These are phyloP conservation scores for Penicillium sp. DNA, from an alignment of 2,329 filamentous ascomycete genomes.

Conservation along the genomic window DNA sequence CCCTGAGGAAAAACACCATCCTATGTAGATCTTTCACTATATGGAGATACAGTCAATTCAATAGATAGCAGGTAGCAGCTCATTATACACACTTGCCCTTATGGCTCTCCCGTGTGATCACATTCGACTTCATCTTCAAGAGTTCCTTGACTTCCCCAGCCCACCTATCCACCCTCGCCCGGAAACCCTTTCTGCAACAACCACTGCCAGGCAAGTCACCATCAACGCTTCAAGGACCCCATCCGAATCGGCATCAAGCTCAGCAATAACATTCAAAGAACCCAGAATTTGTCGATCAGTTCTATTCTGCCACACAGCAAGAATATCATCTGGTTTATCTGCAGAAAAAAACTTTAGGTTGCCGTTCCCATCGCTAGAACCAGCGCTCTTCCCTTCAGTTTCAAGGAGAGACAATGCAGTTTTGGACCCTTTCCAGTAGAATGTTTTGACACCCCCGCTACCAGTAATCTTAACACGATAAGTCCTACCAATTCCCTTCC, in stretches of 20 bases:
- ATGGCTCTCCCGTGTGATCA: neutral
- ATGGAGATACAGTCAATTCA: neutral
- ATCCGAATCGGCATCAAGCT: constrained; percentile 6
- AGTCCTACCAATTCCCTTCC: constrained; percentile 2
- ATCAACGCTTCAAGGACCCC: constrained; percentile 13
- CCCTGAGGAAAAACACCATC: neutral
- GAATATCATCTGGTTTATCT: constrained; percentile 4
- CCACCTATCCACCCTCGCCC: constrained; percentile 10
- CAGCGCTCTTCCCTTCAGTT: neutral
- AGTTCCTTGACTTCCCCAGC: constrained; percentile 2
- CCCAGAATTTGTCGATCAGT: constrained; percentile 8
- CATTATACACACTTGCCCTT: no score
- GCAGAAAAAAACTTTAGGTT: constrained; percentile 14
- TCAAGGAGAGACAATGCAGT: neutral
- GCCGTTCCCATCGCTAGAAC: neutral
- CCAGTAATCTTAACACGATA: neutral
- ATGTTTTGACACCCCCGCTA: neutral
- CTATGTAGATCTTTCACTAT: neutral
- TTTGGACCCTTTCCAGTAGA: constrained; percentile 9
- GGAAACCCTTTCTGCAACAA: constrained; percentile 12
- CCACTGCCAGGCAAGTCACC: constrained; percentile 13
- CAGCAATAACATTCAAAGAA: constrained; percentile 7
- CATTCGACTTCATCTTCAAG: neutral
- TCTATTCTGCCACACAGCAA: constrained; percentile 16
- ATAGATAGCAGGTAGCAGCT: neutral